A percentile compares a stretch with the other conserved stretches of the same genome.
phyloP scores from a whole-genome alignment of 495 filamentous ascomycete genomes.

The Thozetella sp. region DNA sequence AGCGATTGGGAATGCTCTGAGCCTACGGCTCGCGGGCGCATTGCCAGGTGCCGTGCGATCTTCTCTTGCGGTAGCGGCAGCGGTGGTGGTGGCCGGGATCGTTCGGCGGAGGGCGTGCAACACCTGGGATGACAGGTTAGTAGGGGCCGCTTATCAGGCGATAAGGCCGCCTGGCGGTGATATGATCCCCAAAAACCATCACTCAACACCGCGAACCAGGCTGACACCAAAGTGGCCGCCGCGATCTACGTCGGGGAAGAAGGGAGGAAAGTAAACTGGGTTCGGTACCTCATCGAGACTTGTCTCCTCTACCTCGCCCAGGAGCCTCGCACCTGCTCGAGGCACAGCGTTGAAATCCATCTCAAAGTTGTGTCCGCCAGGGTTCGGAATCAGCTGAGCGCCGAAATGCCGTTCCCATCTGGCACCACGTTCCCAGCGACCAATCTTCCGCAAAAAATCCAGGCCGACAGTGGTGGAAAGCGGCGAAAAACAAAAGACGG shows the following conservation, averaged over 20 bases:
- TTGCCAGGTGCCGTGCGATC: background rate
- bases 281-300: constrained; percentile 43
- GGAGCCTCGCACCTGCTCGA: constrained; percentile 60
- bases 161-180: background rate
- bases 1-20: constrained; percentile 36
- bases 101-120: background rate
- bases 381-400: constrained; percentile 4
- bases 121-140: background rate
- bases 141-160: background rate
- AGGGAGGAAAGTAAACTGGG: background rate
- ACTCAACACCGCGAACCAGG: background rate
- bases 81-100: background rate
- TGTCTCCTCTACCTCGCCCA: constrained; percentile 45
- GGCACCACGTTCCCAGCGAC: constrained; percentile 55
- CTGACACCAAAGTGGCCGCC: too few relatives aligned
- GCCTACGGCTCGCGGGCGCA: constrained; percentile 3
- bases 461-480: constrained; percentile 44
- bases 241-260: too few relatives aligned
- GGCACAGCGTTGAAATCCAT: constrained; percentile 29
- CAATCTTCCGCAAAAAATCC: constrained; percentile 50
- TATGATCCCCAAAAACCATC: background rate
- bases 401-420: constrained; percentile 58
- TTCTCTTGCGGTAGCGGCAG: background rate
- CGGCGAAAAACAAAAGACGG: constrained; percentile 49
- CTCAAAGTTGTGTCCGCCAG: constrained; percentile 5